Conservation (phyloP, 2,329 filamentous ascomycete species). For the Colletotrichum echinochloae region DNA sequence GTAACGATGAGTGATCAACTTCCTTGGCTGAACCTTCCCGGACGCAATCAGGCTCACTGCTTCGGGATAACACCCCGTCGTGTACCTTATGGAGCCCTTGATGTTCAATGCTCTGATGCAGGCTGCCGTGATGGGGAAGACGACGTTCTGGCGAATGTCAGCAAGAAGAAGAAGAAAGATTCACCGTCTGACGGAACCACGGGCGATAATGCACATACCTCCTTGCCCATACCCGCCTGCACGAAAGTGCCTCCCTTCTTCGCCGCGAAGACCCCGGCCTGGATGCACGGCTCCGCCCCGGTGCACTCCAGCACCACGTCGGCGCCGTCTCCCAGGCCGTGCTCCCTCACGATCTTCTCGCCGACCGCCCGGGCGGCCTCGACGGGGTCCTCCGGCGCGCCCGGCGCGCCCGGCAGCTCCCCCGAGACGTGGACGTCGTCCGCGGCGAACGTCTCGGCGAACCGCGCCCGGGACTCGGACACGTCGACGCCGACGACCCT, state of each 20-base stretch:
- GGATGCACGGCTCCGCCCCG: conserved; percentile 55
- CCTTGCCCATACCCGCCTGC: conserved; percentile 64
- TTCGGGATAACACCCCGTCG: conserved; percentile 78
- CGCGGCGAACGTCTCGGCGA: conserved; percentile 58
- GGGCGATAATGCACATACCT: conserved; percentile 40
- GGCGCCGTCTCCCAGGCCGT: conserved; percentile 56
- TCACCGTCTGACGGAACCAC: too few relatives aligned
- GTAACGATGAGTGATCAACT: conserved; percentile 79
- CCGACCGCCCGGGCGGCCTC: conserved; percentile 64
- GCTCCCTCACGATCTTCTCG: conserved; percentile 56
- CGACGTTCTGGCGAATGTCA: conserved; percentile 51
- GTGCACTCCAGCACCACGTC: conserved; percentile 59
- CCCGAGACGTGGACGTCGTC: conserved; percentile 57
- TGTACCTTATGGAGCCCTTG: conserved; percentile 78
- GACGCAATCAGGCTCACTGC: conserved; percentile 63
- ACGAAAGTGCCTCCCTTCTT: conserved; percentile 62
- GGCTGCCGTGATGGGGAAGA: conserved; percentile 76
- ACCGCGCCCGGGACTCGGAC: conserved; percentile 53
- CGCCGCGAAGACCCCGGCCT: conserved; percentile 57
- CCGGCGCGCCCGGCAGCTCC: conserved; percentile 50
- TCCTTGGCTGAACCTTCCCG: conserved; percentile 56
- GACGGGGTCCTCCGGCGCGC: conserved; percentile 59
- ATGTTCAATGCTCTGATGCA: conserved; percentile 82
- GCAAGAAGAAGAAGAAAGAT: too few relatives aligned
- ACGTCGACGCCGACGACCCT: conserved; percentile 62